phyloP scores from a whole-genome alignment of 2,329 filamentous ascomycete species.

The Aspergillus pseudoviridinutans region DNA sequence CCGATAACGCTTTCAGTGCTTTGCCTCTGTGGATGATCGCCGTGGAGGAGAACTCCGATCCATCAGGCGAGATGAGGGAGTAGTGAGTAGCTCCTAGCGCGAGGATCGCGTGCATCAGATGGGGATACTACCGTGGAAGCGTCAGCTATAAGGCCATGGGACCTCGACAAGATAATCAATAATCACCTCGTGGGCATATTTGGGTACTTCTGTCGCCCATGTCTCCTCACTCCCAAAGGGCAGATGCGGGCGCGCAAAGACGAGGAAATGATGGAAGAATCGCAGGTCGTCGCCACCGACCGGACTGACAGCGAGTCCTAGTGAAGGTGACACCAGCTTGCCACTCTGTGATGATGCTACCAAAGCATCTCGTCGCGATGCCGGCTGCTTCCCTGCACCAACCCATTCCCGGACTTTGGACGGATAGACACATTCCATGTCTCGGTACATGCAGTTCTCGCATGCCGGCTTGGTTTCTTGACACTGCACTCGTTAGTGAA shows the following conservation, averaged over 20 bases:
- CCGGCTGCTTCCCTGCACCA: neutral
- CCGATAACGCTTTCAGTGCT: constrained; percentile 61
- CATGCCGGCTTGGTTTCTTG: constrained; percentile 38
- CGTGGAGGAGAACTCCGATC: constrained; percentile 50
- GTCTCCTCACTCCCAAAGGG: constrained; percentile 4
- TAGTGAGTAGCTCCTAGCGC: constrained; percentile 63
- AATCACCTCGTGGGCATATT: constrained; percentile 4
- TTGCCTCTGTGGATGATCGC: constrained; percentile 64
- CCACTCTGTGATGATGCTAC: constrained; percentile 4
- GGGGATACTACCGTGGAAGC: constrained; percentile 45
- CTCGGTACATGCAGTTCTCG: constrained; percentile 34
- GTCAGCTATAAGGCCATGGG: neutral
- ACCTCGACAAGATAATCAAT: neutral
- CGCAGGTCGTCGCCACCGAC: constrained; percentile 31
- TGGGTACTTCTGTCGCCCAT: constrained; percentile 5
- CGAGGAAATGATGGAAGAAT: constrained; percentile 8
- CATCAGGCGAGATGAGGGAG: constrained; percentile 44
- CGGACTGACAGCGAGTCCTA: constrained; percentile 13
- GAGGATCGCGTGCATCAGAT: constrained; percentile 67
- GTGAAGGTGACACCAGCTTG: constrained; percentile 9
- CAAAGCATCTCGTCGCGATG: neutral
- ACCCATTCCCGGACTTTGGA: constrained; percentile 7
- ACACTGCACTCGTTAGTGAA: constrained; percentile 19
- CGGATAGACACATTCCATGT: constrained; percentile 31
- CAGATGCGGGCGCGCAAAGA: constrained; percentile 6